phyloP scores from a whole-genome alignment of 2,329 filamentous ascomycete genomes.

The Aurifilum marmelostoma region DNA sequence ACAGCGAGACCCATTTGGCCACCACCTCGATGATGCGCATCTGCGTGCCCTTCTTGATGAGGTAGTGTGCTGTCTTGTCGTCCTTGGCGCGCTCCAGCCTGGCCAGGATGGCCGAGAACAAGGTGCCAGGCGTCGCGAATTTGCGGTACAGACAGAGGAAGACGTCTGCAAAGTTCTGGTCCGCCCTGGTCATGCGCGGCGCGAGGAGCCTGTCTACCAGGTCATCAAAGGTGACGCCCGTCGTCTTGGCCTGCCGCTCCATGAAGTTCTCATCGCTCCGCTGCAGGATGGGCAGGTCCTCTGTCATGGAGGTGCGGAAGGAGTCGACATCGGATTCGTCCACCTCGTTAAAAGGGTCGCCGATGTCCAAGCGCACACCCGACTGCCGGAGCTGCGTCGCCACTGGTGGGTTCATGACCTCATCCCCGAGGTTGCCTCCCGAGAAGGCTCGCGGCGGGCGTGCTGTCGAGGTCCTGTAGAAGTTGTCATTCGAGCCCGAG shows the following conservation, averaged over 20 bases:
- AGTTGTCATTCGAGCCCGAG: constrained; percentile 49
- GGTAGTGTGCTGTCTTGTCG: constrained; percentile 67
- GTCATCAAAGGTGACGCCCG: constrained; percentile 66
- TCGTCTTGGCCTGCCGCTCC: constrained; percentile 53
- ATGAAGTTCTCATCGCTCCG: constrained; percentile 66
- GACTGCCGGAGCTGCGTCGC: constrained; percentile 54
- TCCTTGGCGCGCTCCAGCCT: constrained; percentile 73
- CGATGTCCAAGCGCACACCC: constrained; percentile 57
- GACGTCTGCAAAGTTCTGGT: constrained; percentile 83
- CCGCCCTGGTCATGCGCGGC: constrained; percentile 81
- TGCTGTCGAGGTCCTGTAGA: constrained; percentile 46
- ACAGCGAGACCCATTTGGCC: constrained; percentile 85
- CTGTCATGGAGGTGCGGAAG: constrained; percentile 58
- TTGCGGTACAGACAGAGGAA: constrained; percentile 94
- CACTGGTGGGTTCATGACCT: constrained; percentile 50
- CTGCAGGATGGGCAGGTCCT: constrained; percentile 69
- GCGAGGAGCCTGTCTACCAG: constrained; percentile 85
- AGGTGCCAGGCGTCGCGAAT: constrained; percentile 79
- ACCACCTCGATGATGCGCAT: constrained; percentile 82
- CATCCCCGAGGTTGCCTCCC: constrained; percentile 46
- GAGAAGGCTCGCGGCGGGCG: constrained; percentile 53
- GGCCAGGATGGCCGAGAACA: constrained; percentile 78
- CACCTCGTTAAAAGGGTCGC: constrained; percentile 64
- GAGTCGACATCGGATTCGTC: constrained; percentile 73
- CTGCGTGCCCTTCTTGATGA: constrained; percentile 80